Evolutionary conservation across 192 early-diverging fungal species (phyloP).

Genomic region (Chytriomyces hyalinus): DNA sequence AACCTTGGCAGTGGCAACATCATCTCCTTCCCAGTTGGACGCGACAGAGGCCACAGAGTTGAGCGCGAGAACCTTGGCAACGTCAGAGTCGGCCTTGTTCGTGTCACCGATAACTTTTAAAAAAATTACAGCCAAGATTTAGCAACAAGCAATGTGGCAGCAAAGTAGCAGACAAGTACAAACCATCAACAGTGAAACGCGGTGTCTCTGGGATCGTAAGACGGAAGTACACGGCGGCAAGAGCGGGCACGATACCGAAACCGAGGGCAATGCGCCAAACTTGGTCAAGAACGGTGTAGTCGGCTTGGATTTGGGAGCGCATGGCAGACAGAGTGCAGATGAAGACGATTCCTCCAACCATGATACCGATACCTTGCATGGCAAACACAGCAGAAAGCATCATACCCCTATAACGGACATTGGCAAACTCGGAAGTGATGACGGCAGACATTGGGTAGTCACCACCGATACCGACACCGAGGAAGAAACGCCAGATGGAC

Average conservation of each 20-base stretch:
- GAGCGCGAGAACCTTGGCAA: slow-evolving; percentile 34
- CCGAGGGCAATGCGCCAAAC: slow-evolving; percentile 92
- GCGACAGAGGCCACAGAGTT: slow-evolving; percentile 18
- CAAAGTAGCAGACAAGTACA: background rate
- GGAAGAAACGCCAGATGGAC: slow-evolving; percentile 87
- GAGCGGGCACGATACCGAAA: slow-evolving; percentile 81
- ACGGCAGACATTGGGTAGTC: slow-evolving; percentile 96
- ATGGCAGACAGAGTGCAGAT: slow-evolving; percentile 74
- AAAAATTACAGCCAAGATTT: background rate
- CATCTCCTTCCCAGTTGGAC: slow-evolving; percentile 30
- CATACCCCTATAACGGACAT: slow-evolving; percentile 78
- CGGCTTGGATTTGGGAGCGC: slow-evolving; percentile 67
- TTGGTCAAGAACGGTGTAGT: slow-evolving; percentile 70
- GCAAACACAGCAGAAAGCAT: slow-evolving; percentile 90
- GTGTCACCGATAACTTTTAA: slow-evolving; percentile 65
- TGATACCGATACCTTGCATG: slow-evolving; percentile 91
- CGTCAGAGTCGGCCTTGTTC: slow-evolving; percentile 52
- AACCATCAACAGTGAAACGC: slow-evolving; percentile 71
- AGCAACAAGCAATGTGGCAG: background rate
- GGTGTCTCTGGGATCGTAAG: slow-evolving; percentile 92
- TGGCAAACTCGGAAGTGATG: slow-evolving; percentile 91
- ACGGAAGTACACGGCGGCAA: slow-evolving; percentile 85
- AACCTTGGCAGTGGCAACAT: slow-evolving; percentile 10
- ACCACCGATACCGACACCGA: slow-evolving; percentile 93
- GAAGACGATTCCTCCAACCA: slow-evolving; percentile 78